Conservation (phyloP, 176 grass and related monocot species). For the Juncus inflexus region DNA sequence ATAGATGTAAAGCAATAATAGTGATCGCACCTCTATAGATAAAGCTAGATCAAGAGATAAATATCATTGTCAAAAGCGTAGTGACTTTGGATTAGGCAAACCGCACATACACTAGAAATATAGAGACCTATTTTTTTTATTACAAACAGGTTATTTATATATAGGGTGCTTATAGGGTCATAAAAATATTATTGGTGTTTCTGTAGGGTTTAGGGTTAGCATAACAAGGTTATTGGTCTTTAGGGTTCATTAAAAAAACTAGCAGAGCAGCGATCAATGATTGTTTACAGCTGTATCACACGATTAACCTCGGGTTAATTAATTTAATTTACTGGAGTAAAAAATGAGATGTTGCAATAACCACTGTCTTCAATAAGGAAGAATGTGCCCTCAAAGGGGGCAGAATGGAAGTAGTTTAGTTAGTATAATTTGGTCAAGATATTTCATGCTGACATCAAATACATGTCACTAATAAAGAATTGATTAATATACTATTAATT, state of each 20-base stretch:
- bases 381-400: constrained; percentile 4
- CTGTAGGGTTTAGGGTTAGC: no score
- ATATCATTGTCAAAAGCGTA: not conserved
- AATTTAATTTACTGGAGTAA: constrained; percentile 10
- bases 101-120: no score
- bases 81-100: no score
- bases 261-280: constrained; percentile 9
- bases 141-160: no score
- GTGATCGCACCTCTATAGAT: not conserved
- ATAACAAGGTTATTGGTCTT: constrained; percentile 6
- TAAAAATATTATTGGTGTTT: no score
- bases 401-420: constrained; percentile 4
- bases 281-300: constrained; percentile 17
- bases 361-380: constrained; percentile 17
- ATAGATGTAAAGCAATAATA: not conserved
- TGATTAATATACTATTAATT: not conserved
- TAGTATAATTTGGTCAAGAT: not conserved
- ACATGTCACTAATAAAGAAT: no score
- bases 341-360: constrained; percentile 13
- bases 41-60: constrained; percentile 1
- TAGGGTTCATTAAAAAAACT: not conserved
- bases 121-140: no score
- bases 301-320: constrained; percentile 1
- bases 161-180: no score
- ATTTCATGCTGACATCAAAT: no score